These are phyloP conservation scores for Zymoseptoria brevis DNA, from an alignment of 2,329 filamentous ascomycete species.

Conservation along the genomic window DNA sequence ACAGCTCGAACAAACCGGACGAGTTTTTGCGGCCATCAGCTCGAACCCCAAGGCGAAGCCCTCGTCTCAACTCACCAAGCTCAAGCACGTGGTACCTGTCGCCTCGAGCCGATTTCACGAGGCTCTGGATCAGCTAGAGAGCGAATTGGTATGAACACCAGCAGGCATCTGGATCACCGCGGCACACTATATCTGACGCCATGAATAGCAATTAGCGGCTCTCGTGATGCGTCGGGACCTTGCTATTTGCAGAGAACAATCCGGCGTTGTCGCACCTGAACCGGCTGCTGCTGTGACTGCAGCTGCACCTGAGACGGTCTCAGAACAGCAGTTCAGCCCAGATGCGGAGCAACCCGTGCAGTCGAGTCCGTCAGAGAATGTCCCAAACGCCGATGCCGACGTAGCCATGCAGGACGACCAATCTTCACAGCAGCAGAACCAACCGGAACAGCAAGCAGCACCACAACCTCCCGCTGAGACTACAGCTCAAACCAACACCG, in stretches of 20 bases:
- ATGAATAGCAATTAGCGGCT: constrained; percentile 24
- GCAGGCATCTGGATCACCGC: neutral
- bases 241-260: constrained; percentile 23
- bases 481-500: neutral
- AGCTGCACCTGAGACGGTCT: neutral
- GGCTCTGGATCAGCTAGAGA: constrained; percentile 45
- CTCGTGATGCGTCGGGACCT: constrained; percentile 30
- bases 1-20: constrained; percentile 38
- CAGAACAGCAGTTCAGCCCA: neutral
- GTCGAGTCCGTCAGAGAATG: neutral
- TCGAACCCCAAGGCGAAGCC: constrained; percentile 18
- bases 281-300: neutral
- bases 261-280: constrained; percentile 1
- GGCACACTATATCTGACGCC: neutral
- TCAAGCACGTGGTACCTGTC: constrained; percentile 32
- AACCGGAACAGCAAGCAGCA: neutral
- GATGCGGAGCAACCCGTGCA: neutral
- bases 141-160: constrained; percentile 33
- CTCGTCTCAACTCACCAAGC: constrained; percentile 28
- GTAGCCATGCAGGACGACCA: constrained; percentile 4
- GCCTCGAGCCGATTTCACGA: constrained; percentile 41
- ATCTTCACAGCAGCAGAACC: neutral
- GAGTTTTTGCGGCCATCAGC: constrained; percentile 37
- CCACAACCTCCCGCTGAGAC: neutral
- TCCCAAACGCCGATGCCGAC: constrained; percentile 2